A percentile compares a stretch with the other conserved stretches of the same genome.
phyloP scores from a whole-genome alignment of 179 eudicot species.

The Silene noctiflora region DNA sequence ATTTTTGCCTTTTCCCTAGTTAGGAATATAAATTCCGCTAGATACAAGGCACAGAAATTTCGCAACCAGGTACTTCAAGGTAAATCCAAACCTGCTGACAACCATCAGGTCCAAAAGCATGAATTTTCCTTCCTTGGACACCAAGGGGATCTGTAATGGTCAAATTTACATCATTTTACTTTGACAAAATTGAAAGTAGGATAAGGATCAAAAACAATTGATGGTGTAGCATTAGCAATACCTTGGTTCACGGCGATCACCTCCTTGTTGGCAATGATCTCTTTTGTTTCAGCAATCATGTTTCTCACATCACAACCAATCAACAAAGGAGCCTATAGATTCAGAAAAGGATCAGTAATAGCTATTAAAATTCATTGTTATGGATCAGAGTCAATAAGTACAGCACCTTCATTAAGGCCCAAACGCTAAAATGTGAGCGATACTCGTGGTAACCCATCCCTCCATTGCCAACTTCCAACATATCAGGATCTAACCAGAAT shows the following conservation, averaged over 20 bases:
- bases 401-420: constrained; percentile 96
- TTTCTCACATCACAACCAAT: constrained; percentile 93
- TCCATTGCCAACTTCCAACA: constrained; percentile 99
- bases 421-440: constrained; percentile 92
- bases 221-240: constrained; percentile 15
- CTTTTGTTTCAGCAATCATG: constrained; percentile 74
- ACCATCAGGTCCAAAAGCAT: constrained; percentile 49
- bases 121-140: constrained; percentile 87
- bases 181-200: neutral
- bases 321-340: constrained; percentile 58
- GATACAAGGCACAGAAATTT: too few species aligned
- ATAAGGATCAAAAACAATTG: neutral
- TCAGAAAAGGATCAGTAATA: neutral
- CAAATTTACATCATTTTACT: neutral
- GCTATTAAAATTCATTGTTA: neutral
- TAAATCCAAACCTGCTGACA: constrained; percentile 62
- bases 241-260: constrained; percentile 94
- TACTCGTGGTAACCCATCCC: constrained; percentile 90
- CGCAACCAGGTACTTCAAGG: neutral
- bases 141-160: constrained; percentile 68
- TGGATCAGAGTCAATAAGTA: neutral
- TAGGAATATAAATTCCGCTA: too few species aligned
- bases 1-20: too few species aligned
- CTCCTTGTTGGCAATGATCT: constrained; percentile 72
- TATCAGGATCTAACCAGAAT: constrained; percentile 78